Evolutionary conservation across 306 rosid species (phyloP), one percentile per base, ranked within the genome.

Genomic region (Malus sylvestris): DNA sequence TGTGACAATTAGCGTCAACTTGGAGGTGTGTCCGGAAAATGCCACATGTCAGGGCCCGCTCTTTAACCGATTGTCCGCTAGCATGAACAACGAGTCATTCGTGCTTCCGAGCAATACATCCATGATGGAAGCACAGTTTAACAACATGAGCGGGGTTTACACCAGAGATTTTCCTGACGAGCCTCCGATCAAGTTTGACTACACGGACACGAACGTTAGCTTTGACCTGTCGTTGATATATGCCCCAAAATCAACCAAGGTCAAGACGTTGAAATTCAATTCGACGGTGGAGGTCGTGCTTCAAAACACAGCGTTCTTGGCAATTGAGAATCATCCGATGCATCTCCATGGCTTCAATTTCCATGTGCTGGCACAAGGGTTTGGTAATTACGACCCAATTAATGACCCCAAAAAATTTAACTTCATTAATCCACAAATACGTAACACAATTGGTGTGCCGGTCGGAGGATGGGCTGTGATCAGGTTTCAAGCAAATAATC

Each of bases 81-180:
- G 85, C 86, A 90, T 93, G 94, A 93, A 89, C 76, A 90, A 93
- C 23, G 89, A 87, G 51, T 93, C 97, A 0, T 93, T 89, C 32
- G 78, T 51, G 65, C 25, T 82, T 30, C 97, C 97, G 1, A 70
- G 4, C 32, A 82, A 75, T 1, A 25, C 29, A 0, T 87, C 93
- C 0, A 84, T 92, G 89, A 46, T 92, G 13, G 76, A 90, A 74
- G 96, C 93, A 2, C 82, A 67, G 13, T 80, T 32, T 51, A 0
- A 16, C 3, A 52, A 83, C 1, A 51, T 27, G 58, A 60, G 38
- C 11, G 88, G 88, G 2, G 79, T 88, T 3, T 90, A 90, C 84
- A 84, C 88, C 0, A 38, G 51, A 0, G 87, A 90, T 73, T 90
- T 92, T 19, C 92, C 93, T 0, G 40, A 84, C 29, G 32, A 32